Evolutionary conservation across 2,329 filamentous ascomycete species (phyloP).

Genomic region (Alternaria sp.): DNA sequence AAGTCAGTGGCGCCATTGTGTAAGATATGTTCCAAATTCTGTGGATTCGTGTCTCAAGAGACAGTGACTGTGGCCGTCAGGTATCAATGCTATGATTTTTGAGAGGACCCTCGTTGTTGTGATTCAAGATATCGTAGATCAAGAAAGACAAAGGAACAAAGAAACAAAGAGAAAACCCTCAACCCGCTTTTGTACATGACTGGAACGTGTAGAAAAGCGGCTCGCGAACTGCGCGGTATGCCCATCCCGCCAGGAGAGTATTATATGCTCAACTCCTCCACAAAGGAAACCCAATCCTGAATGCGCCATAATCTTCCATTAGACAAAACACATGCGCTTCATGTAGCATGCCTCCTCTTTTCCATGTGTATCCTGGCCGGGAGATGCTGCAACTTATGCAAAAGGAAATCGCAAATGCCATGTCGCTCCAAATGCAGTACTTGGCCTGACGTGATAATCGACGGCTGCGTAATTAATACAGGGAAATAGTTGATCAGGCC

Average conservation of each 20-base stretch:
- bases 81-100: constrained; percentile 29
- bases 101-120: constrained; percentile 16
- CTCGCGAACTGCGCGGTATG: constrained; percentile 27
- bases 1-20: not conserved
- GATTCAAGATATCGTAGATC: constrained; percentile 28
- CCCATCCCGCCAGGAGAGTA: constrained; percentile 27
- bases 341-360: constrained; percentile 23
- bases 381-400: constrained; percentile 36
- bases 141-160: constrained; percentile 14
- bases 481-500: constrained; percentile 30
- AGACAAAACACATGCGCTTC: constrained; percentile 25
- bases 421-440: constrained; percentile 49
- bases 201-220: constrained; percentile 19
- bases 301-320: constrained; percentile 25
- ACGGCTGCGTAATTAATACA: constrained; percentile 46
- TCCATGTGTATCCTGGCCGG: constrained; percentile 27
- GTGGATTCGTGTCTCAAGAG: constrained; percentile 30
- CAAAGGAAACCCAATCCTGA: constrained; percentile 17
- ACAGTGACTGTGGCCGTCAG: constrained; percentile 22
- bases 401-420: constrained; percentile 38
- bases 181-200: constrained; percentile 46
- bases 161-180: constrained; percentile 22
- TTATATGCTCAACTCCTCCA: constrained; percentile 25
- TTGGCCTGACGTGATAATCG: constrained; percentile 28
- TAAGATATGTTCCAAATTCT: constrained; percentile 37